Percentiles rank a stretch among this genome's conserved stretches.
Evolutionary conservation across 2,329 filamentous ascomycete genomes (phyloP).

Genomic region (Penicillium decumbens): DNA sequence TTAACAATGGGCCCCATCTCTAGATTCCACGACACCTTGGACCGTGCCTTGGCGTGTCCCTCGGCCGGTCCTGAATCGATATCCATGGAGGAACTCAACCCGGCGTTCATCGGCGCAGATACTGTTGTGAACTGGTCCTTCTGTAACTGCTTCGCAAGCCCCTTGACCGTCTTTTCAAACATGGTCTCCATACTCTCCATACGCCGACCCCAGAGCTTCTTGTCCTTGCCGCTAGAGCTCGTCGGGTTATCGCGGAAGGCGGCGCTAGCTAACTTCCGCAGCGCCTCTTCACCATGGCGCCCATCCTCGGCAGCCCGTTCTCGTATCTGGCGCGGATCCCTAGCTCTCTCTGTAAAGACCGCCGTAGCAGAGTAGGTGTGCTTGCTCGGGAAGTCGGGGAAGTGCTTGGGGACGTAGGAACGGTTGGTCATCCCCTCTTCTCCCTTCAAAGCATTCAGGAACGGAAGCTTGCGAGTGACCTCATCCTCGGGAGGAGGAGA

Average conservation of each 20-base stretch:
- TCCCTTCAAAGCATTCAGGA: slow-evolving; percentile 51
- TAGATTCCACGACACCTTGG: slow-evolving; percentile 30
- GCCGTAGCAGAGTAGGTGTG: slow-evolving; percentile 61
- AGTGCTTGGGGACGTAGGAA: slow-evolving; percentile 56
- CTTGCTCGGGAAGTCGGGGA: slow-evolving; percentile 59
- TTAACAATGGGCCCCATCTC: slow-evolving; percentile 54
- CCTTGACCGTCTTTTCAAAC: slow-evolving; percentile 55
- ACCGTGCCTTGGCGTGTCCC: slow-evolving; percentile 23
- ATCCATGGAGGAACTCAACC: slow-evolving; percentile 24
- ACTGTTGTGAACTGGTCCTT: slow-evolving; percentile 26
- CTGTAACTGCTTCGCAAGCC: slow-evolving; percentile 42
- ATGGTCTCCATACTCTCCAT: slow-evolving; percentile 45
- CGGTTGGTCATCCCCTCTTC: slow-evolving; percentile 45
- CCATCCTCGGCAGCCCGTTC: slow-evolving; percentile 63
- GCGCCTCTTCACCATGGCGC: slow-evolving; percentile 59
- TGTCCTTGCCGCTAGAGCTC: slow-evolving; percentile 41
- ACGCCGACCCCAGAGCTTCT: slow-evolving; percentile 38
- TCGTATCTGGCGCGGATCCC: slow-evolving; percentile 55
- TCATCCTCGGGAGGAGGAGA: slow-evolving; percentile 42
- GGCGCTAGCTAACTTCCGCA: slow-evolving; percentile 56
- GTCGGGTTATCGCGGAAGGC: slow-evolving; percentile 41
- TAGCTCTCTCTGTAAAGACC: slow-evolving; percentile 56
- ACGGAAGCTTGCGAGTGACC: slow-evolving; percentile 33
- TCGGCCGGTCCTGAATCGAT: slow-evolving; percentile 29
- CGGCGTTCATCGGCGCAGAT: slow-evolving; percentile 19